phyloP scores from a whole-genome alignment of 768 basidiomycete species.

The Dioszegia aurantiaca region DNA sequence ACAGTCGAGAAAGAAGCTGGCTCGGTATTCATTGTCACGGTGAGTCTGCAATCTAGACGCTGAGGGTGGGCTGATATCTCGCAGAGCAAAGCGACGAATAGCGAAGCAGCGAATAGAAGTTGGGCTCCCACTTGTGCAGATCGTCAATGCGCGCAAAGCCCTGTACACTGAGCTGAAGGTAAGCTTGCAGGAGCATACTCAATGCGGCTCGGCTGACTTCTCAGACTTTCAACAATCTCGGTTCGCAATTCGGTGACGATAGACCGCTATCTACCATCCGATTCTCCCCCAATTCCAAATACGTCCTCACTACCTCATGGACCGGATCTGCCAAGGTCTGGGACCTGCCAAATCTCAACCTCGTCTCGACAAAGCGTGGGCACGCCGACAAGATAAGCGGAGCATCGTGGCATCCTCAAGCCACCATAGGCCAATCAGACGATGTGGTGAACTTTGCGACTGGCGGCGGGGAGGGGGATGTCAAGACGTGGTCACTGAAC shows the following conservation, averaged over 20 bases:
- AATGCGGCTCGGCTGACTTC: not conserved
- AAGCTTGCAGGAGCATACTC: conserved; percentile 30
- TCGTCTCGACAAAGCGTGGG: conserved; percentile 70
- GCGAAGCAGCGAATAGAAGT: conserved; percentile 89
- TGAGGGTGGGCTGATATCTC: conserved; percentile 47
- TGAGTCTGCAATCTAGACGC: conserved; percentile 53
- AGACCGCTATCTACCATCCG: conserved; percentile 89
- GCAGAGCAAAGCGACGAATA: conserved; percentile 92
- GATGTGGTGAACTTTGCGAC: conserved; percentile 79
- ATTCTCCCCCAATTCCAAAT: conserved; percentile 84
- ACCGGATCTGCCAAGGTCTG: conserved; percentile 91
- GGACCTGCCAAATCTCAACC: conserved; percentile 88
- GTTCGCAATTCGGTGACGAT: conserved; percentile 97
- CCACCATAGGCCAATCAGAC: conserved; percentile 67
- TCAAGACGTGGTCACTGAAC: conserved; percentile 85
- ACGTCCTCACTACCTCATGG: conserved; percentile 92
- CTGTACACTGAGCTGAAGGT: conserved; percentile 88
- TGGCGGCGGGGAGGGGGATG: conserved; percentile 79
- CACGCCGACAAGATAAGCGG: conserved; percentile 90
- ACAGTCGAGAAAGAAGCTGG: conserved; percentile 77
- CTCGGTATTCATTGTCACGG: conserved; percentile 93
- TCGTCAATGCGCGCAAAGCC: conserved; percentile 89
- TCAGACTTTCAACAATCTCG: conserved; percentile 84
- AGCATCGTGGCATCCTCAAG: conserved; percentile 94
- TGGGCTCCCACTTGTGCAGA: conserved; percentile 75